phyloP scores from a whole-genome alignment of 495 filamentous ascomycete species.

The Trichoderma reesei region DNA sequence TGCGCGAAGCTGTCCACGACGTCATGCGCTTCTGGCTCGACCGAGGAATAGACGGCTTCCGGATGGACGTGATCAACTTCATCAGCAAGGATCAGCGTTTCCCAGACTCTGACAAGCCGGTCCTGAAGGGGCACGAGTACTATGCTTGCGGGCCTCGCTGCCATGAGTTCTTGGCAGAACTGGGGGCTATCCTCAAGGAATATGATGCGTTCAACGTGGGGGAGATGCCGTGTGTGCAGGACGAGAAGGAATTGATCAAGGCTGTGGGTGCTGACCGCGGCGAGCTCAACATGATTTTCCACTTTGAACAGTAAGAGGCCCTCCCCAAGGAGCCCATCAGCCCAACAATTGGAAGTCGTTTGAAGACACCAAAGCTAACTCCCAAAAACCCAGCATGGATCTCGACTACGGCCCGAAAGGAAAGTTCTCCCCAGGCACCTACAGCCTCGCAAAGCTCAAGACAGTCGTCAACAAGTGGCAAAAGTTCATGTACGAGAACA shows the following conservation, averaged over 20 bases:
- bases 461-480: constrained; percentile 54
- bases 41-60: constrained; percentile 48
- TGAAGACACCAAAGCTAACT: constrained; percentile 20
- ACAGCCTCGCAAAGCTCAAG: constrained; percentile 48
- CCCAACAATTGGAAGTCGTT: not conserved
- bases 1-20: constrained; percentile 44
- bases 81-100: constrained; percentile 49
- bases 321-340: too few relatives aligned
- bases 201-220: constrained; percentile 64
- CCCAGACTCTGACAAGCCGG: constrained; percentile 43
- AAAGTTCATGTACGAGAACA: constrained; percentile 55
- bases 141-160: constrained; percentile 57
- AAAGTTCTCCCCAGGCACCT: constrained; percentile 26
- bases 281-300: constrained; percentile 69
- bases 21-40: constrained; percentile 53
- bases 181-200: constrained; percentile 53
- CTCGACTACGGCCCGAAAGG: constrained; percentile 45
- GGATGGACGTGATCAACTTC: constrained; percentile 54
- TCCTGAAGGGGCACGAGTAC: constrained; percentile 43
- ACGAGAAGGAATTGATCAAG: constrained; percentile 47
- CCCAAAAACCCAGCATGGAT: constrained; percentile 44
- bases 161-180: constrained; percentile 54
- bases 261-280: constrained; percentile 47
- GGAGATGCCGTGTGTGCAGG: constrained; percentile 56
- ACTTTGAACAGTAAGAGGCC: constrained; percentile 41